Conservation (phyloP, 1,139 yeast species). For the Zhuliangozyma parablackwelliae region DNA sequence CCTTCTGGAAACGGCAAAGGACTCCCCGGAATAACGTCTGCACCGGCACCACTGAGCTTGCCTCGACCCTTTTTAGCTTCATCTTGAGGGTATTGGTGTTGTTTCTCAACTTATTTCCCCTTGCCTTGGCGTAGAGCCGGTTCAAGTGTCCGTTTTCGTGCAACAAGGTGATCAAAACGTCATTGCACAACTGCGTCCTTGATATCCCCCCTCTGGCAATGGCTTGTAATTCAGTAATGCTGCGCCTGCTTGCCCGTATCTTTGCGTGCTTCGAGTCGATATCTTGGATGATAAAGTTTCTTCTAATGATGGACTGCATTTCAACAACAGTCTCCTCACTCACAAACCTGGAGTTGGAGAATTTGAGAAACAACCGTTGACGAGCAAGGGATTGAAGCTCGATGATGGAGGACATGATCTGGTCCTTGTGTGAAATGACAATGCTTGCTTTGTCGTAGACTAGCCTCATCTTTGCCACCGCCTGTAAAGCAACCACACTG, state of each 20-base stretch:
- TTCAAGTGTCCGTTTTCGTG: conserved; percentile 36
- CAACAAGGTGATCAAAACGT: conserved; percentile 38
- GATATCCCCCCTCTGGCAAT: conserved; percentile 50
- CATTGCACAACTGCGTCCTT: conserved; percentile 43
- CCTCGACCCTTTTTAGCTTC: conserved; percentile 18
- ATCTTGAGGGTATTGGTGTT: conserved; percentile 18
- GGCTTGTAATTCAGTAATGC: conserved; percentile 42
- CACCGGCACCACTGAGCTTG: conserved; percentile 21
- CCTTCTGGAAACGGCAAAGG: conserved; percentile 46
- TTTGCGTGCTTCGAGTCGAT: conserved; percentile 15
- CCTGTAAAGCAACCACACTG: conserved; percentile 22
- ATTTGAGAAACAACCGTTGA: conserved; percentile 20
- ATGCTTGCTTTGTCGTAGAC: conserved; percentile 19
- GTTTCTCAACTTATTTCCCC: conserved; percentile 41
- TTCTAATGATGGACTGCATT: conserved; percentile 36
- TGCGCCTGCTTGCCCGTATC: conserved; percentile 11
- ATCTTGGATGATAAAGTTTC: conserved; percentile 19
- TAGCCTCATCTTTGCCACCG: conserved; percentile 23
- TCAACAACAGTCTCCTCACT: conserved; percentile 16
- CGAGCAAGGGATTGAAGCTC: conserved; percentile 35
- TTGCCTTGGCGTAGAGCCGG: conserved; percentile 37
- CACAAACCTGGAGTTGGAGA: conserved; percentile 12
- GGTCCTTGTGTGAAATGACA: conserved; percentile 19
- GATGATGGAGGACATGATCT: conserved; percentile 21
- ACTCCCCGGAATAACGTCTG: conserved; percentile 45